phyloP scores from a whole-genome alignment of 164 flowering plant genomes.

The Sextonia rubra region DNA sequence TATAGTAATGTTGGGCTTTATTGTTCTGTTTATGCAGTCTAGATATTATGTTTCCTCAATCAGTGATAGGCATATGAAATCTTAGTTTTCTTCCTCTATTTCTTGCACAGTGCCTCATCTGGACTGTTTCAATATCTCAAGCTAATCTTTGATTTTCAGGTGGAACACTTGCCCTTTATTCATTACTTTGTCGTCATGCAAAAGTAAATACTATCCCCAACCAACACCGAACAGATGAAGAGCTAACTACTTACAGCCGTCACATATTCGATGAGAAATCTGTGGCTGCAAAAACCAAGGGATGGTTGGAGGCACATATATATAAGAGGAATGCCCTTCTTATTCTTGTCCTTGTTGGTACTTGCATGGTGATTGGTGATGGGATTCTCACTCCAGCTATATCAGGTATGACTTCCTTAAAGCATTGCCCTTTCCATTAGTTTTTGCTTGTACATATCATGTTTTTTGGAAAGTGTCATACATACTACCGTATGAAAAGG shows the following conservation, averaged over 20 bases:
- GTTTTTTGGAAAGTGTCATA: no score
- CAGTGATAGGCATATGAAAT: background rate
- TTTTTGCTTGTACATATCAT: background rate
- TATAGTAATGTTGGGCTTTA: no score
- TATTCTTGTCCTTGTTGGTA: slow-evolving; percentile 83
- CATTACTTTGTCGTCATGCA: slow-evolving; percentile 94
- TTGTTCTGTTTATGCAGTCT: background rate
- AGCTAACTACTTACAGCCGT: slow-evolving; percentile 88
- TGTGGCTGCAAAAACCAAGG: slow-evolving; percentile 85
- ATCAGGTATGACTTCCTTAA: slow-evolving; percentile 43
- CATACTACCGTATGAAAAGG: no score
- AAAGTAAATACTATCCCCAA: slow-evolving; percentile 79
- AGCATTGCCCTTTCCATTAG: background rate
- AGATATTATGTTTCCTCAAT: background rate
- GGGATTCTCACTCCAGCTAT: slow-evolving; percentile 98
- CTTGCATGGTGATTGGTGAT: slow-evolving; percentile 96
- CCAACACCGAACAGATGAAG: slow-evolving; percentile 88
- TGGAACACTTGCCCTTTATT: slow-evolving; percentile 93
- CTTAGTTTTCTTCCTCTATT: background rate
- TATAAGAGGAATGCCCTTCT: slow-evolving; percentile 65
- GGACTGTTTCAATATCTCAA: no score
- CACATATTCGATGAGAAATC: slow-evolving; percentile 61
- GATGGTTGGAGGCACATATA: slow-evolving; percentile 66
- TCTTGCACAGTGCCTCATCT: no score
- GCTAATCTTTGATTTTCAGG: slow-evolving; percentile 40